Conservation (phyloP, 2,329 filamentous ascomycete species). For the Ciborinia camelliae region DNA sequence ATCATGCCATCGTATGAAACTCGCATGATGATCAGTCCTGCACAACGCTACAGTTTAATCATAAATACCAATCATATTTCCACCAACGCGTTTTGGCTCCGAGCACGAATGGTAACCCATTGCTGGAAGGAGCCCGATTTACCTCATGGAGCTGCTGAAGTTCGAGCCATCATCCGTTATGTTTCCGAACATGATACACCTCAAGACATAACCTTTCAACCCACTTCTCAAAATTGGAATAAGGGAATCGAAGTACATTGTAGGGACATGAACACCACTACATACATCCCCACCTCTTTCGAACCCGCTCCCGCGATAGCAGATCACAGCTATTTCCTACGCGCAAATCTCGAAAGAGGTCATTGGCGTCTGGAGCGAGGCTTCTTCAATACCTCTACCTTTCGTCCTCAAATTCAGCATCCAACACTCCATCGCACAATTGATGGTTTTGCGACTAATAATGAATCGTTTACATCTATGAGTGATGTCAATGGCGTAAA, state of each 20-base stretch:
- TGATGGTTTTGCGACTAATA: constrained; percentile 42
- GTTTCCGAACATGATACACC: constrained; percentile 15
- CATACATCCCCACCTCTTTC: constrained; percentile 45
- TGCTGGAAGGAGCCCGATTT: constrained; percentile 54
- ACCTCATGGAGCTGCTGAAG: constrained; percentile 45
- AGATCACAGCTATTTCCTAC: constrained; percentile 52
- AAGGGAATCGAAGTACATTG: constrained; percentile 39
- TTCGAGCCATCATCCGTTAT: constrained; percentile 50
- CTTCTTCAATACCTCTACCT: constrained; percentile 55
- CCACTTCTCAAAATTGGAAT: constrained; percentile 43
- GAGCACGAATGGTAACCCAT: constrained; percentile 58
- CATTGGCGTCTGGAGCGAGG: constrained; percentile 56
- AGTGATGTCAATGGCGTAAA: constrained; percentile 49
- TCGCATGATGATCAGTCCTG: constrained; percentile 63
- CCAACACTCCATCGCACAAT: constrained; percentile 52
- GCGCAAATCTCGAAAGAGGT: constrained; percentile 58
- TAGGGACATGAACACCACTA: constrained; percentile 40
- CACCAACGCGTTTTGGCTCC: constrained; percentile 58
- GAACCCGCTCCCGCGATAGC: constrained; percentile 46
- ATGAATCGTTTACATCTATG: constrained; percentile 47
- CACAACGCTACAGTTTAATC: constrained; percentile 67
- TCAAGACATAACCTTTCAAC: constrained; percentile 21
- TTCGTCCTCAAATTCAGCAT: constrained; percentile 45
- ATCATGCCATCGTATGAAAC: constrained; percentile 57
- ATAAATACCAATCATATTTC: constrained; percentile 57